These are phyloP conservation scores for Eucalyptus urophylla DNA, from an alignment of 345 rosid species.

Conservation along the genomic window DNA sequence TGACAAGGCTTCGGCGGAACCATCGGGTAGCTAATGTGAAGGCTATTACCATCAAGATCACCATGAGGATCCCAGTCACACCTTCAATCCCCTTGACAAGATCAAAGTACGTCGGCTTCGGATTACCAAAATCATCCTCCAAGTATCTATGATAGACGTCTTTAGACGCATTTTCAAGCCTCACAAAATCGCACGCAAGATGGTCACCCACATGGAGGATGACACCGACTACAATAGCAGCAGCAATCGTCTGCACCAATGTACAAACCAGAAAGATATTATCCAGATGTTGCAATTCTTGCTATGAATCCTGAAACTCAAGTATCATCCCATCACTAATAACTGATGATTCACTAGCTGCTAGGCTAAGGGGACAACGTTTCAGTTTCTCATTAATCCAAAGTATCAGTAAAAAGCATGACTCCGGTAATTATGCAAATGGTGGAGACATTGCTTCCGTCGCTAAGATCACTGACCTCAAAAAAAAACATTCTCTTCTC, in stretches of 20 bases:
- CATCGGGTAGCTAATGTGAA: conserved; percentile 74
- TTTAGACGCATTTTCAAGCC: conserved; percentile 29
- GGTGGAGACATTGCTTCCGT: neutral
- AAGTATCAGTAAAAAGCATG: neutral
- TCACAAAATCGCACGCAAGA: conserved; percentile 86
- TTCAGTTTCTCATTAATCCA: neutral
- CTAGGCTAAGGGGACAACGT: neutral
- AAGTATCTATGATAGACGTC: conserved; percentile 4
- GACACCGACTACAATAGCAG: conserved; percentile 74
- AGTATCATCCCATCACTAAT: neutral
- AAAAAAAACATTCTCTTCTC: neutral
- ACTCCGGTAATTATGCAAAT: neutral
- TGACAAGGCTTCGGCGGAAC: conserved; percentile 65
- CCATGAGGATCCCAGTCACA: conserved; percentile 74
- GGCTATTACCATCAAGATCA: conserved; percentile 63
- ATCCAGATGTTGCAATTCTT: neutral
- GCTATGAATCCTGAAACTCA: neutral
- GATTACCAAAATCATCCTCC: conserved; percentile 37
- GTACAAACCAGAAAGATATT: neutral
- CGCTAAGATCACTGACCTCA: neutral
- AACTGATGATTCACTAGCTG: neutral
- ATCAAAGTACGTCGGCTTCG: conserved; percentile 52
- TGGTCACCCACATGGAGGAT: conserved; percentile 78
- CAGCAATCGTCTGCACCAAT: conserved; percentile 69
- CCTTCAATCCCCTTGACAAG: conserved; percentile 62